These are phyloP conservation scores for Puccinia novopanici DNA, from an alignment of 1,284 basidiomycete genomes.

Conservation along the genomic window DNA sequence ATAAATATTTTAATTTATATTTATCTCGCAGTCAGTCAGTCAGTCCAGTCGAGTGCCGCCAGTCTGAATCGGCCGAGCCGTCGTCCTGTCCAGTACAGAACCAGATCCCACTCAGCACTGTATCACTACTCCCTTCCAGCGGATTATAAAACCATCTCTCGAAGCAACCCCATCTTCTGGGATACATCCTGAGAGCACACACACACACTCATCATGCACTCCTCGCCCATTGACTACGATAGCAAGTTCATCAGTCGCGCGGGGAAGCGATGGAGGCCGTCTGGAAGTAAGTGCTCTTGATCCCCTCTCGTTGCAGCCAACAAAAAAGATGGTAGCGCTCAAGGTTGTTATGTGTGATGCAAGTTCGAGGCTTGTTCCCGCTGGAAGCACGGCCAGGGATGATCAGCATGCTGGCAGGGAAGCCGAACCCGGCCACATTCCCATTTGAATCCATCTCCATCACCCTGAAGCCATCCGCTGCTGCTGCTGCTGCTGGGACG, in stretches of 20 bases:
- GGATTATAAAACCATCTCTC: too few species aligned
- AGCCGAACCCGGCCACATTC: constrained; percentile 84
- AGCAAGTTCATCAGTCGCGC: constrained; percentile 34
- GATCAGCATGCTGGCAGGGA: constrained; percentile 74
- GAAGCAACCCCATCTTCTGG: too few species aligned
- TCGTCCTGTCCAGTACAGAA: too few species aligned
- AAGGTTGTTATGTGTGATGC: not conserved
- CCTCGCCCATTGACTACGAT: constrained; percentile 38
- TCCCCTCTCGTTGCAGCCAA: not conserved
- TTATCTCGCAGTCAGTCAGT: too few species aligned
- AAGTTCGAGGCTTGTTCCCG: constrained; percentile 69
- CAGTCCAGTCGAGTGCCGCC: too few species aligned
- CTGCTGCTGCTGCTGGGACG: not conserved
- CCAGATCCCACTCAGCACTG: too few species aligned
- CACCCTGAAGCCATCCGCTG: constrained; percentile 56
- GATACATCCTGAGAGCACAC: too few species aligned
- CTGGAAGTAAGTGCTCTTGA: constrained; percentile 43
- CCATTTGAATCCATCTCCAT: constrained; percentile 75
- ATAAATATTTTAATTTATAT: too few species aligned
- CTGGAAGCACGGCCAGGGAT: constrained; percentile 76
- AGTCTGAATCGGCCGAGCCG: too few species aligned
- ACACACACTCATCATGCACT: not conserved
- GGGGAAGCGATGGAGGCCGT: constrained; percentile 43
- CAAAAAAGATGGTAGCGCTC: not conserved
- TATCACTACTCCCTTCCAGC: too few species aligned